Evolutionary conservation across 2,329 filamentous ascomycete species (phyloP), one percentile per base, ranked within the genome.

Genomic region (Claviceps africana): DNA sequence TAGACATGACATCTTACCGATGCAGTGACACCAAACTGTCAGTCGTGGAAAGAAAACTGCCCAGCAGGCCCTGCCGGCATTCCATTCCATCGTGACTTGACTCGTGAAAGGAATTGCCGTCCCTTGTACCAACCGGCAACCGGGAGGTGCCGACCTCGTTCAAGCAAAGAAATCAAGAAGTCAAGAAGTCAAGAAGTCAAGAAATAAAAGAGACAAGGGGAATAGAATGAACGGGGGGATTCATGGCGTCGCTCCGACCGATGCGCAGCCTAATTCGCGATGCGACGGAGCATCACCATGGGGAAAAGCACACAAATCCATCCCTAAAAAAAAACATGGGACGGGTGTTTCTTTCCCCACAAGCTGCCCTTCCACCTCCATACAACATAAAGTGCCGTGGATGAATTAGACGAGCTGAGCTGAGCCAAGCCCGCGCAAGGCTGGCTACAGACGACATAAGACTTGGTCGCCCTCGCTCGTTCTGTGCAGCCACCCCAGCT

Each of bases 231-330:
- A 25, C 25, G 5, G 25, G 25, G 30, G 31, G 3, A 2, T 11
- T 33, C 8, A 33, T 33, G 8, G 4, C 11, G 8, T 33, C 31
- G 31, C 31, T 11, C 8, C 8, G 2, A 2, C 17, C 35, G 15
- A n/a, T 37, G 4, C 35, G 15, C 8, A 37, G 10, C 4, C 35
- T 3, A 37, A 37, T 37, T 17, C 35, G 15, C n/a, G 35, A 37
- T 37, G 35, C 35, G 35, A 37, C 15, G 35, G 35, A 17, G 8
- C 35, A 37, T 35, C 33, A 6, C 5, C 35, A 37, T 37, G 49
- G 50, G 53, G 48, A 47, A 52, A 52, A 17, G 37, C 30, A 31
- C 39, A 51, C 22, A 55, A 48, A 48, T 30, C 53, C 53, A 52
- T 54, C 31, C 47, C 40, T 21, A 17, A 22, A 31, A 5, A n/a